Evolutionary conservation across 441 rosid genomes (phyloP), one percentile per base, ranked within the genome.

Genomic region (Raphanus hybrid): DNA sequence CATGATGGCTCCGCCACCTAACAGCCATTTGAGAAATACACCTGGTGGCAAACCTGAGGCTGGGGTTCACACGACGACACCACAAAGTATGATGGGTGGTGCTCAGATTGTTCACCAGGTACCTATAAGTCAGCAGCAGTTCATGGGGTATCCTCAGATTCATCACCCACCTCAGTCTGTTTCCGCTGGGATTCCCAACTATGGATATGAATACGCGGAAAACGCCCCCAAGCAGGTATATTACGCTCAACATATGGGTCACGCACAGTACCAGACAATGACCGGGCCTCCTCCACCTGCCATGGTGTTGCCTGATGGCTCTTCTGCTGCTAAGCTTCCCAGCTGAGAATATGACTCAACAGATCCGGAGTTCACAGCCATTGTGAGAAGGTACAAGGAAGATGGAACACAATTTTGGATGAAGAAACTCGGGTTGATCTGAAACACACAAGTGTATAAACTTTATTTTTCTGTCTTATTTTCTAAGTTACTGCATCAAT

Each of bases 261-360:
- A 88, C 68, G 81, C 93, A 60, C 98, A 89, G 79, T 95, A 95
- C 83, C 98, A 95, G 78, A 95, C 99, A 61, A 87, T 91, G 89
- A 76, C 87, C 0, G 81, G 85, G 11, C 85, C 77, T 45, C 85
- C 77, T 45, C 80, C 86, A 63, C 84, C 85, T 41, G 26, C 67
- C 71, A 83, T 81, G 35, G 85, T 74, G 62, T 32, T 91, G 84
- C 91, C 96, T 1, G 97, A 92, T 70, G 86, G 78, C 37, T 81
- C 94, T 62, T 55, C 39, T 35, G 39, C 83, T 64, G 69, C 82
- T 64, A 91, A 86, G 84, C 84, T 82, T 76, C 82, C 82, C 90
- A 3, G 67, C 76, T n/a, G 98, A 91, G 45, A 87, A 68, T 76
- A 73, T 82, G 67, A 84, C 84, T 86, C 94, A 87, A 76, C 94